Conservation (phyloP, 306 rosid genomes). For the Astragalus membranaceus region DNA sequence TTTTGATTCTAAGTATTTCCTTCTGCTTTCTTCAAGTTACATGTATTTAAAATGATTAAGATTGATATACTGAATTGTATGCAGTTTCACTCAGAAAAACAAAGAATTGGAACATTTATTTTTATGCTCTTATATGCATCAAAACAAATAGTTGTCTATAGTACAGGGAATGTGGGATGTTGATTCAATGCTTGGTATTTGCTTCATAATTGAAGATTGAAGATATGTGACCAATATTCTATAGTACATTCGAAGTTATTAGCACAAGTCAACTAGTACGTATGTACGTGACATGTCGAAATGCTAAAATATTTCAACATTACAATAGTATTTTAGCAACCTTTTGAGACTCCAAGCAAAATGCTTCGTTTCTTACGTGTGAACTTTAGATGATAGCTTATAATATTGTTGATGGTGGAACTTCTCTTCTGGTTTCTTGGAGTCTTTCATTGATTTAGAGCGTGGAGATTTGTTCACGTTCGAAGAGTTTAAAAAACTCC, state of each 20-base stretch:
- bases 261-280: constrained; percentile 6
- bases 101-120: not conserved
- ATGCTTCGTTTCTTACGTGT: too few relatives aligned
- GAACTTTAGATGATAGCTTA: too few relatives aligned
- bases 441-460: not conserved
- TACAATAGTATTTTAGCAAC: not conserved
- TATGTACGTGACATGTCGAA: not conserved
- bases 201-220: too few relatives aligned
- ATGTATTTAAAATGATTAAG: not conserved
- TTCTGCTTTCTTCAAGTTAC: not conserved
- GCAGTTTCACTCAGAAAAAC: not conserved
- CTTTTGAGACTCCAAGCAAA: not conserved
- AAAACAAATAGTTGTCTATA: not conserved
- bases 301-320: not conserved
- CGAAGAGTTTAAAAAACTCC: too few relatives aligned
- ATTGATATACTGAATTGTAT: not conserved
- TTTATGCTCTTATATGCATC: not conserved
- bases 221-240: not conserved
- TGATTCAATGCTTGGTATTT: not conserved
- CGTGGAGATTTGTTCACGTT: too few relatives aligned
- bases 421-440: not conserved
- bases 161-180: not conserved
- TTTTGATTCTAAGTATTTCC: not conserved
- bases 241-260: not conserved
- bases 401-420: not conserved